Evolutionary conservation across 768 basidiomycete species (phyloP), one percentile per base, ranked within the genome.

Genomic region (Naganishia onofrii): DNA sequence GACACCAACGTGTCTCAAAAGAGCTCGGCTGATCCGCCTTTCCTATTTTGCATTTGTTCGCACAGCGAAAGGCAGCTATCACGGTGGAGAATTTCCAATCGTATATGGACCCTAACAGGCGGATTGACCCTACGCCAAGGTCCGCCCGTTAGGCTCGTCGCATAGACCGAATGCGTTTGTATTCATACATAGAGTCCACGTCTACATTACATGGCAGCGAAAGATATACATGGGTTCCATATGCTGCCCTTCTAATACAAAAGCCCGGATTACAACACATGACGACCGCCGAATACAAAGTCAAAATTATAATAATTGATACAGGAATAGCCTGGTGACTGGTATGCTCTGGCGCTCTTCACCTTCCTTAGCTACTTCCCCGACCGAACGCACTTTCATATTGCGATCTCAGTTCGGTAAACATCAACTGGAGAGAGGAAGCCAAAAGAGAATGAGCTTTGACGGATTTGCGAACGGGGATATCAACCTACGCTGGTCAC

Each of bases 41-140:
- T 15, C 9, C 42, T 42, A 10, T 42, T 52, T 21, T 67, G 32
- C 60, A 53, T 34, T 9, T 29, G 28, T n/a, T 6, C 9, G 21
- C 42, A 17, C 76, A 97, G 93, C 87, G 89, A 71, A 88, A 88
- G 80, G 86, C 89, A 7, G 87, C 86, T 70, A 84, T 98, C 34
- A 90, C 92, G 0, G 92, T 94, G 9, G 90, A 89, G 1, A 84
- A 86, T 10, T 83, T 95, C 54, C 81, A 85, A 57, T 76, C 82
- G 3, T 97, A 91, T 83, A 96, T 94, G 91, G 90, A 94, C 77
- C 75, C 84, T 29, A 86, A 79, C 46, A 87, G 95, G 64, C 86
- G 87, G 81, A 96, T 98, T 70, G 86, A 87, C 71, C 77, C 76
- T 3, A 66, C 72, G 6, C 71, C 64, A 29, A 38, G 36, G 12